These are phyloP conservation scores for Coemansia sp. DNA, from an alignment of 192 early-diverging fungal species.

Conservation along the genomic window DNA sequence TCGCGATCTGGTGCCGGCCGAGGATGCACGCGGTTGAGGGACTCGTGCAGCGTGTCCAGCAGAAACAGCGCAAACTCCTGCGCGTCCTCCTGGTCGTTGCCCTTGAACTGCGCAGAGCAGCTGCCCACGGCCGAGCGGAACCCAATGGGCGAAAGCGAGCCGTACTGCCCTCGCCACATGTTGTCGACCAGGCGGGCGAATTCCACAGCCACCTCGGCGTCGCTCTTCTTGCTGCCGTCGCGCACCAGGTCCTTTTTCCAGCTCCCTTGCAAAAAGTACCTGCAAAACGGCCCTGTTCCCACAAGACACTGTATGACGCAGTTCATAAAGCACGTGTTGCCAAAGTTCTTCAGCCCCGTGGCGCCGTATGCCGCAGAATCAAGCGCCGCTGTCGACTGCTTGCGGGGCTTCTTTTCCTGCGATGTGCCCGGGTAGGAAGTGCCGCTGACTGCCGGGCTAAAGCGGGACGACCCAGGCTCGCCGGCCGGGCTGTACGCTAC, in stretches of 20 bases:
- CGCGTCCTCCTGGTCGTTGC: constrained; percentile 92
- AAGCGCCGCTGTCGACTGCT: constrained; percentile 7
- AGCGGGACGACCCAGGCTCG: background rate
- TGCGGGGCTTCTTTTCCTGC: background rate
- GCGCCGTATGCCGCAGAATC: constrained; percentile 59
- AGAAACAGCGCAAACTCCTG: constrained; percentile 94
- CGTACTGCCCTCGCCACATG: constrained; percentile 81
- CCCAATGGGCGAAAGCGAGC: constrained; percentile 70
- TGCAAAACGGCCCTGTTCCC: constrained; percentile 65
- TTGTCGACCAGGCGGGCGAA: constrained; percentile 75
- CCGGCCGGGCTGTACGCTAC: constrained; percentile 14
- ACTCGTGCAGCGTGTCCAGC: constrained; percentile 88
- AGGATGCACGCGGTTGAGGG: constrained; percentile 69
- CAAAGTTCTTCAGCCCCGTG: constrained; percentile 74
- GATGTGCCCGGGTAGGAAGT: background rate
- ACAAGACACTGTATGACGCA: constrained; percentile 76
- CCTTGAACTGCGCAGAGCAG: constrained; percentile 78
- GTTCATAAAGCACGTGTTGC: constrained; percentile 88
- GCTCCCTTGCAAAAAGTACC: constrained; percentile 67
- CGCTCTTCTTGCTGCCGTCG: constrained; percentile 60
- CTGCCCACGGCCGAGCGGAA: constrained; percentile 75
- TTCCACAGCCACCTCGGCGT: constrained; percentile 64
- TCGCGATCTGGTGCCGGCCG: constrained; percentile 46
- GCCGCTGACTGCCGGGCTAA: background rate
- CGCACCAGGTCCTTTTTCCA: constrained; percentile 43